Percentiles rank a stretch among this genome's conserved stretches.
Evolutionary conservation across 116 monocot genomes (phyloP).

Genomic region (Posidonia oceanica): DNA sequence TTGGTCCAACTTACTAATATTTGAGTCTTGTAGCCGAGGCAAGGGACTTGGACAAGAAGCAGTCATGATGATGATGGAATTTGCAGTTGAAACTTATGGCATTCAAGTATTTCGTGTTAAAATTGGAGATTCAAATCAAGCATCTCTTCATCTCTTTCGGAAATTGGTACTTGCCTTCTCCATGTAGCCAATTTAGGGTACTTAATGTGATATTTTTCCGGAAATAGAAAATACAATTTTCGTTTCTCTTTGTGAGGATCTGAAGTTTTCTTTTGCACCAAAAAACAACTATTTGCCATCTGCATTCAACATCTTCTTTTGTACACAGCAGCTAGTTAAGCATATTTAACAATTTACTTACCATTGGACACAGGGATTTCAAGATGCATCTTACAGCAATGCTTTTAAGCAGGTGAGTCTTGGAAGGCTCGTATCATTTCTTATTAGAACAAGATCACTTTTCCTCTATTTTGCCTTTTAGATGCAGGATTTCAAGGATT

Average conservation of each 20-base stretch:
- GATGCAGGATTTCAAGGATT: not conserved
- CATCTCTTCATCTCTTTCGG: conserved; percentile 70
- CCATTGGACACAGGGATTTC: conserved; percentile 52
- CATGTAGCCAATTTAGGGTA: not conserved
- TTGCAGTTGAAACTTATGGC: conserved; percentile 48
- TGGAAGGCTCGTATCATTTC: not conserved
- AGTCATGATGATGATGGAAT: conserved; percentile 77
- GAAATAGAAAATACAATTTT: too few relatives aligned
- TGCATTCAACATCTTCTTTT: too few relatives aligned
- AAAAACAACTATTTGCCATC: too few relatives aligned
- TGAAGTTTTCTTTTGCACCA: too few relatives aligned
- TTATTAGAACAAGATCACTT: not conserved
- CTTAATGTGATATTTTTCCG: not conserved
- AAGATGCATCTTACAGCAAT: conserved; percentile 57
- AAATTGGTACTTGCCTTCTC: conserved; percentile 49
- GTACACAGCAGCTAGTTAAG: too few relatives aligned
- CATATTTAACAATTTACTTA: not conserved
- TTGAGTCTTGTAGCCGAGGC: conserved; percentile 40
- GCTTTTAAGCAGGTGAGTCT: conserved; percentile 69
- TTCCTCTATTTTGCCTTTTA: not conserved
- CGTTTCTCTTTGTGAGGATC: too few relatives aligned
- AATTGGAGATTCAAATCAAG: conserved; percentile 64
- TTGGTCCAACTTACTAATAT: not conserved
- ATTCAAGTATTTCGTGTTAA: conserved; percentile 70
- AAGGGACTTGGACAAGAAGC: conserved; percentile 85